Base-by-base conservation (phyloP, 805 yeast species). In the Myxozyma melibiosi region DNA sequence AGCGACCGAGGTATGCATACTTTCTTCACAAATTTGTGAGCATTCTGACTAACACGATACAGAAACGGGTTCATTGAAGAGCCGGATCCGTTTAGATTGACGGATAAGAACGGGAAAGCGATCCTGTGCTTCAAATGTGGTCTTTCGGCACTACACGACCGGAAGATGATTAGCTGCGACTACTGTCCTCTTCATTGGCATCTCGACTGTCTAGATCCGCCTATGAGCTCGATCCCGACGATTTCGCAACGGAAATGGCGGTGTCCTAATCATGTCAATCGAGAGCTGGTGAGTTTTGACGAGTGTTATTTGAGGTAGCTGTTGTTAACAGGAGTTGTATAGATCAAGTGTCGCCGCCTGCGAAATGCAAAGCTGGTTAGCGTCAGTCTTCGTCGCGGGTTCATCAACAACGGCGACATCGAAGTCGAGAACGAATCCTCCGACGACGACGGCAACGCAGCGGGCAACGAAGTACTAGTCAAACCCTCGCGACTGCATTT, bases 151-250 rank as follows among this genome's bases (percentile, higher is more conserved):
- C 73, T 86, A 51, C 72, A 75, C 20, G 79, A 82, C 41, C 76
- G 79, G 47, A 77, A 80, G 34, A 76, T 91, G 18, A 80, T 84
- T 14, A 82, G 81, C 55, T 91, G 98, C 71, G 97, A 90, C 67
- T 87, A 85, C 67, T 91, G 98, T 71, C 77, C 85, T 0, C 75
- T 86, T 2, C 80, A 84, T 16, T 91, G 96, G 95, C 98, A 91
- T 73, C 71, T 91, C 45, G 97, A 92, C 71, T 91, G 98, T 71
- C 71, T 91, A 14, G 77, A 80, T 50, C 87, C 88, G 1, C 96
- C 96, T 1, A 73, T 89, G 64, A 78, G 88, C 14, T 76, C 85
- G 4, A 81, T 85, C 18, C 88, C 89, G 66, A 83, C 61, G n/a
- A 42, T 85, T 39, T 69, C 88, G 42, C 95, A 94, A 1, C 77